Evolutionary conservation across 495 filamentous ascomycete species (phyloP).

Genomic region (Copromyces sp.): DNA sequence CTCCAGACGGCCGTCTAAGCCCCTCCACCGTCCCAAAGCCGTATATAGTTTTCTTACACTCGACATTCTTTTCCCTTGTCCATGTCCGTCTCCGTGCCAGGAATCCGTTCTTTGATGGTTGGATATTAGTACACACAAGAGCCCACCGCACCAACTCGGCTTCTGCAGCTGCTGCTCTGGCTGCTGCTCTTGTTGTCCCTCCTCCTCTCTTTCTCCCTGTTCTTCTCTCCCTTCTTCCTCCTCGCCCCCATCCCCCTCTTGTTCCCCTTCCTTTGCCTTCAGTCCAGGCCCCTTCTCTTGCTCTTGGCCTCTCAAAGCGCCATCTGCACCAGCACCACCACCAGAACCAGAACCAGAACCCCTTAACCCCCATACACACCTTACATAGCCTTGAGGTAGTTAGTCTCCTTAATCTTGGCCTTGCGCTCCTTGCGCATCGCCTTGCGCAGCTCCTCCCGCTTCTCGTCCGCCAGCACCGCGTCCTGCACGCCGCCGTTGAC

Average conservation of each 20-base stretch:
- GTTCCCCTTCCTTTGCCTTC: background rate
- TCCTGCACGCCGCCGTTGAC: slow-evolving; percentile 47
- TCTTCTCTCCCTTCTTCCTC: background rate
- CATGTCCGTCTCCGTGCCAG: background rate
- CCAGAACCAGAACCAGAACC: background rate
- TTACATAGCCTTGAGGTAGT: slow-evolving; percentile 82
- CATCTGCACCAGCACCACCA: background rate
- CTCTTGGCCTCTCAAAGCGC: background rate
- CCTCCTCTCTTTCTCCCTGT: too few relatives aligned
- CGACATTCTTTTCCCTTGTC: background rate
- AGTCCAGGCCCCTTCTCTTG: background rate
- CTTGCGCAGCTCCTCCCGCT: slow-evolving; percentile 55
- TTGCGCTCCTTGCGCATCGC: slow-evolving; percentile 64
- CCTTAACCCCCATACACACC: background rate
- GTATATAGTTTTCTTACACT: background rate
- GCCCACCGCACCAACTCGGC: background rate
- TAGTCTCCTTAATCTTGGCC: slow-evolving; percentile 77
- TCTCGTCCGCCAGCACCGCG: slow-evolving; percentile 45
- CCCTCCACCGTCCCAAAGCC: background rate
- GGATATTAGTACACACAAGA: background rate
- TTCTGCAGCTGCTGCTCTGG: background rate
- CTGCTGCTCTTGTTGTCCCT: background rate
- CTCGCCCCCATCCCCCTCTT: too few relatives aligned
- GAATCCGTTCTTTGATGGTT: background rate
- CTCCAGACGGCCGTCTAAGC: background rate